Evolutionary conservation across 208 protist species (phyloP).

Genomic region (Trypanosoma mega): DNA sequence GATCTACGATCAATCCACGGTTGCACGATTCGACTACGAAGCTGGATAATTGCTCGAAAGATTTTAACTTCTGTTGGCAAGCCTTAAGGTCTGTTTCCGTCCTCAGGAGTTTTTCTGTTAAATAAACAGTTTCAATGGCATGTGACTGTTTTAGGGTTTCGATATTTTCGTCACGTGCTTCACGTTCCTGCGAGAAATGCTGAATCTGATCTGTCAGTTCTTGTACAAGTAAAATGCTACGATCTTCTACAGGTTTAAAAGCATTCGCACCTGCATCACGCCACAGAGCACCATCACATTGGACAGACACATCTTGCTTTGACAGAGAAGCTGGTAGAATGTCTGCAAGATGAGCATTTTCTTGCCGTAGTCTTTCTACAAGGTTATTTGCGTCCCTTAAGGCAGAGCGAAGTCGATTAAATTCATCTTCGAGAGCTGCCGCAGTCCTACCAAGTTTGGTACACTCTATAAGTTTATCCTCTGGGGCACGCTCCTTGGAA

Average conservation of each 20-base stretch:
- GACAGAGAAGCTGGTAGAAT: not conserved
- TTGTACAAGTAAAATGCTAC: not conserved
- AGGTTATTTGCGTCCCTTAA: conserved; percentile 1
- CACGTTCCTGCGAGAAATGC: not conserved
- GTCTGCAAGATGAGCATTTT: conserved; percentile 1
- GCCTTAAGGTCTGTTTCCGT: not conserved
- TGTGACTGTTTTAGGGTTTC: conserved; percentile 7
- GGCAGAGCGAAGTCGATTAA: not conserved
- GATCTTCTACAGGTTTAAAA: not conserved
- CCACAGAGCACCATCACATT: not conserved
- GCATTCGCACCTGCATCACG: not conserved
- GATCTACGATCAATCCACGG: too few species aligned
- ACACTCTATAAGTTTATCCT: conserved; percentile 1
- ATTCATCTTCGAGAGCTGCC: not conserved
- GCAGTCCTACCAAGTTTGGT: not conserved
- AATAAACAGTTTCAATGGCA: conserved; percentile 15
- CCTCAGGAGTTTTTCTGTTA: conserved; percentile 16
- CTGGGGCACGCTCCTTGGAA: conserved; percentile 1
- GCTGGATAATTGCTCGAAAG: not conserved
- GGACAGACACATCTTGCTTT: not conserved
- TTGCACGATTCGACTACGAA: not conserved
- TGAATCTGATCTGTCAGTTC: conserved; percentile 1
- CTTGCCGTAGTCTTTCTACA: not conserved
- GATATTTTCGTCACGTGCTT: not conserved
- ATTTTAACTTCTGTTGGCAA: not conserved